Percentiles rank a stretch among this genome's conserved stretches.
These are phyloP conservation scores for Pseudogymnoascus sp. DNA, from an alignment of 2,329 filamentous ascomycete species.

Conservation along the genomic window DNA sequence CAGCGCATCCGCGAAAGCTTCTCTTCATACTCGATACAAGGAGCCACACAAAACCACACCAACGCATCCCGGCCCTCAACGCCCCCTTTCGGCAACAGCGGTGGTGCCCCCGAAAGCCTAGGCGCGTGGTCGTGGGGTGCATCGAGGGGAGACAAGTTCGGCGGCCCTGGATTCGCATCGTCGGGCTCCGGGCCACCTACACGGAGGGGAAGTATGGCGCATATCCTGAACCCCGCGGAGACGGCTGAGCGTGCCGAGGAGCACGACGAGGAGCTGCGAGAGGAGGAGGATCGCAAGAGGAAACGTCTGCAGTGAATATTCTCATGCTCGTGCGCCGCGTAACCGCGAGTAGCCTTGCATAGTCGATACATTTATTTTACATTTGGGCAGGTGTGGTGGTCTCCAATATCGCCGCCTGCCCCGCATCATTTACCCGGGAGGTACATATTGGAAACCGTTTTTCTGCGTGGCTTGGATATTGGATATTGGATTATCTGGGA, in stretches of 20 bases:
- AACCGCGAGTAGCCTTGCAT: not conserved
- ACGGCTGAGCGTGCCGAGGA: slow-evolving; percentile 59
- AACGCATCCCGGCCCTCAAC: slow-evolving; percentile 28
- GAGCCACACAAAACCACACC: slow-evolving; percentile 24
- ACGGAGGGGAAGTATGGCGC: slow-evolving; percentile 62
- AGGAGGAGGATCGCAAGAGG: slow-evolving; percentile 53
- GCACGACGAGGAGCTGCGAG: slow-evolving; percentile 54
- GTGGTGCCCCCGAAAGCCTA: slow-evolving; percentile 22
- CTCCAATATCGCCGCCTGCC: not conserved
- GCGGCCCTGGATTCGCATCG: slow-evolving; percentile 27
- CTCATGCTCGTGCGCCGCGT: not conserved
- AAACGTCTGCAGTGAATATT: slow-evolving; percentile 46
- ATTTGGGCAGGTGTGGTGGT: not conserved
- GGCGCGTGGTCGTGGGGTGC: slow-evolving; percentile 29
- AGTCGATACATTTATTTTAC: slow-evolving; percentile 3
- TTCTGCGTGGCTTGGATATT: not conserved
- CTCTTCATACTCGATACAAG: slow-evolving; percentile 52
- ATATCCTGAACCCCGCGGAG: slow-evolving; percentile 62
- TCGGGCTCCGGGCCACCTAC: slow-evolving; percentile 49
- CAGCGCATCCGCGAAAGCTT: slow-evolving; percentile 56
- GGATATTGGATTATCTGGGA: not conserved
- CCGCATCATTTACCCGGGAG: not conserved
- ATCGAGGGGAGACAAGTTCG: slow-evolving; percentile 20
- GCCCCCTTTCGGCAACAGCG: slow-evolving; percentile 24
- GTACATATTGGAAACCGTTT: slow-evolving; percentile 1